These are phyloP conservation scores for Kalmanozyma brasiliensis DNA, from an alignment of 1,284 basidiomycete species.

Conservation along the genomic window DNA sequence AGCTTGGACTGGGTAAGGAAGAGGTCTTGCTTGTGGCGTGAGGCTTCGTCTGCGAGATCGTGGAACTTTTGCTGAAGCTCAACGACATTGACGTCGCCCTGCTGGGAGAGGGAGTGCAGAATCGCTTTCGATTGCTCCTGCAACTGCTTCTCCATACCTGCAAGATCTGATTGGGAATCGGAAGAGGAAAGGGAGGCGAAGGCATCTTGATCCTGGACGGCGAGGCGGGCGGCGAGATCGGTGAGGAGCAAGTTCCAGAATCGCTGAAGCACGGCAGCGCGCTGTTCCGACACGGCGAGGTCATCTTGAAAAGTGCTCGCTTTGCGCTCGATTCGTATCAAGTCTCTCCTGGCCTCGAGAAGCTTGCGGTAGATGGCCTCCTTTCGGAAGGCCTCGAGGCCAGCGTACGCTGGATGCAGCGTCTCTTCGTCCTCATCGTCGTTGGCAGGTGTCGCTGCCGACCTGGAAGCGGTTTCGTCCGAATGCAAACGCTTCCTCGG, in stretches of 20 bases:
- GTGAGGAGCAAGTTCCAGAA: slow-evolving; percentile 53
- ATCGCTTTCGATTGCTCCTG: slow-evolving; percentile 32
- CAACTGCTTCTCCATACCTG: slow-evolving; percentile 30
- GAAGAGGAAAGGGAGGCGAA: slow-evolving; percentile 18
- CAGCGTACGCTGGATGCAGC: slow-evolving; percentile 30
- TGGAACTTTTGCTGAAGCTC: slow-evolving; percentile 42
- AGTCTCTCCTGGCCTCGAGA: slow-evolving; percentile 54
- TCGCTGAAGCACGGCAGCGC: slow-evolving; percentile 41
- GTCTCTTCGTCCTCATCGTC: slow-evolving; percentile 40
- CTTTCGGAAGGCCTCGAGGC: slow-evolving; percentile 56
- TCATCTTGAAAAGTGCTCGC: slow-evolving; percentile 23
- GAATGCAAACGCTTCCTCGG: slow-evolving; percentile 47
- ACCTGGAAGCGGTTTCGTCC: slow-evolving; percentile 14
- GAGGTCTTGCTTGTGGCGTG: slow-evolving; percentile 47
- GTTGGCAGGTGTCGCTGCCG: slow-evolving; percentile 26
- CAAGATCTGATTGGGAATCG: slow-evolving; percentile 14
- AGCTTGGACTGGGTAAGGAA: slow-evolving; percentile 48
- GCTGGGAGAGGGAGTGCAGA: slow-evolving; percentile 38
- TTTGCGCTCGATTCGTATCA: slow-evolving; percentile 39
- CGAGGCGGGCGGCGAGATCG: slow-evolving; percentile 31
- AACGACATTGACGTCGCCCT: slow-evolving; percentile 39
- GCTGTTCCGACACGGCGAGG: slow-evolving; percentile 39
- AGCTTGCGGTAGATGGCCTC: slow-evolving; percentile 64
- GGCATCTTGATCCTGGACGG: slow-evolving; percentile 38
- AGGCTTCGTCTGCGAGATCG: slow-evolving; percentile 44